These are phyloP conservation scores for Cyclostephanos tholiformis DNA, from an alignment of 108 stramenopile species.

Conservation along the genomic window DNA sequence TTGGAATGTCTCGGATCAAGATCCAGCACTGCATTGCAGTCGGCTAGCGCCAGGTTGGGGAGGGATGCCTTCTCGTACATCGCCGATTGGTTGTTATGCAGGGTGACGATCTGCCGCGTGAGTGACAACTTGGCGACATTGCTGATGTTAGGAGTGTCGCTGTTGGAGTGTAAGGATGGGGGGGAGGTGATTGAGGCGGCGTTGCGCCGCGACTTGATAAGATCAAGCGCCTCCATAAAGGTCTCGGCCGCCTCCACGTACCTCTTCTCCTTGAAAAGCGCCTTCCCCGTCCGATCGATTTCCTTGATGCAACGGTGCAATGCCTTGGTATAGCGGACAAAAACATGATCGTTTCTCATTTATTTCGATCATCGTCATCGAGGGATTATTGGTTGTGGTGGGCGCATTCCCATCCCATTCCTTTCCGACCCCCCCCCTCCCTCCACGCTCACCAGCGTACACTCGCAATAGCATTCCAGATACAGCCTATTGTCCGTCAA, in stretches of 20 bases:
- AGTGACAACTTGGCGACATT: slow-evolving; percentile 38
- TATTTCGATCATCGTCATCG: too few species aligned
- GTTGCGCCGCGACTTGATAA: slow-evolving; percentile 52
- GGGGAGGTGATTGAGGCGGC: not conserved
- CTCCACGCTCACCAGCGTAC: too few species aligned
- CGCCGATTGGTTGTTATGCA: slow-evolving; percentile 90
- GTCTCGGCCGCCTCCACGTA: slow-evolving; percentile 79
- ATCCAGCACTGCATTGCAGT: slow-evolving; percentile 73
- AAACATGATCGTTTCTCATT: too few species aligned
- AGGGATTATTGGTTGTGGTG: too few species aligned
- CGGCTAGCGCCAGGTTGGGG: slow-evolving; percentile 76
- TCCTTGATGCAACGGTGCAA: slow-evolving; percentile 79
- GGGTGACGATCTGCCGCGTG: slow-evolving; percentile 75
- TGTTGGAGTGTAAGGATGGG: not conserved
- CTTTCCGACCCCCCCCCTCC: too few species aligned
- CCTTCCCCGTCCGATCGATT: slow-evolving; percentile 85
- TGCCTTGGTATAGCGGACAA: too few species aligned
- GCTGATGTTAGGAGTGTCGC: not conserved
- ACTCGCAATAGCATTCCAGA: too few species aligned
- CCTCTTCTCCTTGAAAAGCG: slow-evolving; percentile 79
- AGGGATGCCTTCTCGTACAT: slow-evolving; percentile 92
- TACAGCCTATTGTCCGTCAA: too few species aligned
- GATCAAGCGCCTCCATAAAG: slow-evolving; percentile 80
- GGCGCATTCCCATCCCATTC: too few species aligned
- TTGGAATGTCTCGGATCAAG: slow-evolving; percentile 70